These are phyloP conservation scores for Huntiella omanensis DNA, from an alignment of 2,329 filamentous ascomycete species.

Conservation along the genomic window DNA sequence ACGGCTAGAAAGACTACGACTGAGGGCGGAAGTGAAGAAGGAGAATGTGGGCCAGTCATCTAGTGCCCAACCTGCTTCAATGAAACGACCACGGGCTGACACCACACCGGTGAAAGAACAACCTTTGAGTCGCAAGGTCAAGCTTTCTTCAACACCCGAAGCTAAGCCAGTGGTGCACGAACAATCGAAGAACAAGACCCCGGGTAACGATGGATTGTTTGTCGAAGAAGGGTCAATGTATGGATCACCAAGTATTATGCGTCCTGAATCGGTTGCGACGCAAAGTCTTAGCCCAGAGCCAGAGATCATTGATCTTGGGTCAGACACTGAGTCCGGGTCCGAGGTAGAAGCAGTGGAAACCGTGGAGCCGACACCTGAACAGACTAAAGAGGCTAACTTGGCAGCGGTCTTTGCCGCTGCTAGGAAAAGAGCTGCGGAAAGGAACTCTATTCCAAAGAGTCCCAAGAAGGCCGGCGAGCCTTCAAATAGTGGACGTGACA, in stretches of 20 bases:
- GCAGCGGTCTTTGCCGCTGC: background rate
- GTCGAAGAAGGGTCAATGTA: background rate
- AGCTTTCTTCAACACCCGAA: background rate
- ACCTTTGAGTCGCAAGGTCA: background rate
- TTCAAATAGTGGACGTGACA: background rate
- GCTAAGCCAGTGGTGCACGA: background rate
- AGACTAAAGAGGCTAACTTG: background rate
- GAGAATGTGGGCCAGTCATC: background rate
- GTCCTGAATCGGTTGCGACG: background rate
- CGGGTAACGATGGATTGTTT: background rate
- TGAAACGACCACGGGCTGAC: constrained; percentile 4
- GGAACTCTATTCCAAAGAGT: no score
- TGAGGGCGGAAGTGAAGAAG: background rate
- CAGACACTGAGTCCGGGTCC: background rate
- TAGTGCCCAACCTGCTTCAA: background rate
- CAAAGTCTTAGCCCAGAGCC: background rate
- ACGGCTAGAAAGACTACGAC: constrained; percentile 41
- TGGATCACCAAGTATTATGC: background rate
- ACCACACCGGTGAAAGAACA: background rate
- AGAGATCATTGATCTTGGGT: constrained; percentile 1
- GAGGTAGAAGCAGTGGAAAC: background rate
- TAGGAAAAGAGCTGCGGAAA: background rate
- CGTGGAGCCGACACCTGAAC: background rate
- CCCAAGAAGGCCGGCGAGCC: background rate
- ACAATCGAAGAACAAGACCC: background rate